Percentiles rank a stretch among this genome's conserved stretches.
phyloP scores from a whole-genome alignment of 2,329 filamentous ascomycete species.

The Fusarium decemcellulare region DNA sequence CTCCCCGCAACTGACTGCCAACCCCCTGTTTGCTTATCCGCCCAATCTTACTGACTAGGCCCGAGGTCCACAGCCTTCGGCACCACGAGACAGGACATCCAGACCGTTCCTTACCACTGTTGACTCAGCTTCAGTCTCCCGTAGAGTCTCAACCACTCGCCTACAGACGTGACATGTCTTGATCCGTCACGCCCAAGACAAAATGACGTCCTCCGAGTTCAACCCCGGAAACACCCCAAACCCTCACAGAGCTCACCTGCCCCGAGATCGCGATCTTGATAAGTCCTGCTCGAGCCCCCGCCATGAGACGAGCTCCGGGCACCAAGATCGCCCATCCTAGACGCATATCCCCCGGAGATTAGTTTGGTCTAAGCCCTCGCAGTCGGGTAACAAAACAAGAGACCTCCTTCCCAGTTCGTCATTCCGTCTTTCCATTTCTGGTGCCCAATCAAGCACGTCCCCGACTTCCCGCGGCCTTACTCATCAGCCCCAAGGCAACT shows the following conservation, averaged over 20 bases:
- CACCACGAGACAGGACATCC: neutral
- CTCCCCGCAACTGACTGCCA: neutral
- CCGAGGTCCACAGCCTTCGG: neutral
- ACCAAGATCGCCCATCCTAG: neutral
- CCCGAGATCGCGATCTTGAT: conserved; percentile 32
- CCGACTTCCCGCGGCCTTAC: neutral
- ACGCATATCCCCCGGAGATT: conserved; percentile 6
- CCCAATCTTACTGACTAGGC: neutral
- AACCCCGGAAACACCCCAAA: conserved; percentile 20
- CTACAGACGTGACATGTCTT: conserved; percentile 28
- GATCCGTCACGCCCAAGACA: conserved; percentile 28
- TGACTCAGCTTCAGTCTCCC: neutral
- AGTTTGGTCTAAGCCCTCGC: conserved; percentile 3
- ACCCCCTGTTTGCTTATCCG: neutral
- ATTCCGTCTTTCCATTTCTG: neutral
- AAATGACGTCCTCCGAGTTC: conserved; percentile 28
- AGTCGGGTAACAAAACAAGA: conserved; percentile 4
- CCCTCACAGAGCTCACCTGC: conserved; percentile 27
- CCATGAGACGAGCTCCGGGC: neutral
- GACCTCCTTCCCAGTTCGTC: conserved; percentile 2
- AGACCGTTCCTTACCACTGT: neutral
- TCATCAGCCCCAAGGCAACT: conserved; percentile 29
- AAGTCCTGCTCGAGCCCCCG: neutral
- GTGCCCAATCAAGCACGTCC: conserved; percentile 1
- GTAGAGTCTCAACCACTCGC: neutral